phyloP scores from a whole-genome alignment of 257 asterid species.

The Solanum ossicruentum region DNA sequence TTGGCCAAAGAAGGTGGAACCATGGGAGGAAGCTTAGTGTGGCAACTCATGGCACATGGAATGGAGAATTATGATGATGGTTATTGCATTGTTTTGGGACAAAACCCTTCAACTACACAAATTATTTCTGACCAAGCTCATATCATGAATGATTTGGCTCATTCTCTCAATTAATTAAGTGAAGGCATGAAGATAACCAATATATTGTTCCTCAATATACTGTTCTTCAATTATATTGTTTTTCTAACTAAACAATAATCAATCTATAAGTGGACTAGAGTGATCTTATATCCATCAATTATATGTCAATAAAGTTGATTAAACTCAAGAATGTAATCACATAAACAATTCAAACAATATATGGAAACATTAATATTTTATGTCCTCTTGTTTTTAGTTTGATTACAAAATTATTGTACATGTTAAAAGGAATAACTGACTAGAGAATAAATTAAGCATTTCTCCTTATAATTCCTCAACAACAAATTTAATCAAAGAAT shows the following conservation, averaged over 20 bases:
- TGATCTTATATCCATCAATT: not conserved
- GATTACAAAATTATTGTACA: too few relatives aligned
- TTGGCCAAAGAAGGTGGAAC: not conserved
- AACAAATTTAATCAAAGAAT: not conserved
- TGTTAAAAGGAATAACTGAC: too few relatives aligned
- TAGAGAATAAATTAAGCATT: too few relatives aligned
- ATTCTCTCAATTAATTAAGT: not conserved
- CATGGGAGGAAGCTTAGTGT: not conserved
- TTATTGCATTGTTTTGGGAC: not conserved
- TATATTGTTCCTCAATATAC: not conserved
- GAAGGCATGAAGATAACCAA: not conserved
- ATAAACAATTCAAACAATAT: not conserved
- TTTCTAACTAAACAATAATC: not conserved
- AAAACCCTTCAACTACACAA: not conserved
- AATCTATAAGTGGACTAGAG: not conserved
- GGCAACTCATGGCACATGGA: not conserved
- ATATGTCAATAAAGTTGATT: not conserved
- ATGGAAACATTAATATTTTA: not conserved
- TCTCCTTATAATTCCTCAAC: not conserved
- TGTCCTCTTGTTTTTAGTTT: not conserved
- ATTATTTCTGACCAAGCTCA: not conserved
- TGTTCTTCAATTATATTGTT: not conserved
- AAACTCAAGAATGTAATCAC: not conserved
- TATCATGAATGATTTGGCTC: not conserved
- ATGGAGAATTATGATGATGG: not conserved